Evolutionary conservation across 108 stramenopile genomes (phyloP), one percentile per base, ranked within the genome.

Genomic region (Mediolabrus comicus): DNA sequence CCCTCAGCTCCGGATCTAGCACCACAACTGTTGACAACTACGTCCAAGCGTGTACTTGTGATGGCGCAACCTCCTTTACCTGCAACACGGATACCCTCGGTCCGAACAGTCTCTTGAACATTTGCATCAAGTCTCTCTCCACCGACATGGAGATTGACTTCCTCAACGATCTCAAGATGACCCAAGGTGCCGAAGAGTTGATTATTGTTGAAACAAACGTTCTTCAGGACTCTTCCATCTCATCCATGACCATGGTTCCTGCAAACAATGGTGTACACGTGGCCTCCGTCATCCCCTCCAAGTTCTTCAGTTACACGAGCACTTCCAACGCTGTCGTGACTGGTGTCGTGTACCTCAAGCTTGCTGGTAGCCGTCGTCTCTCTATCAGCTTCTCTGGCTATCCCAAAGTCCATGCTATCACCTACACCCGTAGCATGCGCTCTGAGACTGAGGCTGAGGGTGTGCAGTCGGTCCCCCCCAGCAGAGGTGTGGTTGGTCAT

Each of bases 1-100:
- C 67, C 2, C 58, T 69, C 46, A 58, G 63, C 12, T 49, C 27
- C 26, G 69, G 46, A 28, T 57, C 63, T 8, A 64, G 69, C n/a
- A 36, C 28, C n/a, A 65, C 76, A 7, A 65, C 8, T 33, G 58
- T 70, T 19, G 64, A 59, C 26, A 65, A 25, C 36, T 77, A 70
- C 53, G 49, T 77, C 56, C 46, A 52, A 25, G 76, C 76, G 1
- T 77, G 76, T 69, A 77, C 69, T n/a, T 77, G 76, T 34, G 22
- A 34, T 13, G 22, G 27, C 38, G 49, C 59, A 63, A 35, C 52
- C 29, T 59, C 69, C 25, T 70, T 71, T 29, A 56, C 31, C 4
- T 77, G 76, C 58, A 60, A 77, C 31, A 36, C 57, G 5, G 35
- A 41, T 36, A 51, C 53, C 8, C 69, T 70, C 46, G 17, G 43